Conservation (phyloP, 164 flowering plant species). For the Pachysandra terminalis region DNA sequence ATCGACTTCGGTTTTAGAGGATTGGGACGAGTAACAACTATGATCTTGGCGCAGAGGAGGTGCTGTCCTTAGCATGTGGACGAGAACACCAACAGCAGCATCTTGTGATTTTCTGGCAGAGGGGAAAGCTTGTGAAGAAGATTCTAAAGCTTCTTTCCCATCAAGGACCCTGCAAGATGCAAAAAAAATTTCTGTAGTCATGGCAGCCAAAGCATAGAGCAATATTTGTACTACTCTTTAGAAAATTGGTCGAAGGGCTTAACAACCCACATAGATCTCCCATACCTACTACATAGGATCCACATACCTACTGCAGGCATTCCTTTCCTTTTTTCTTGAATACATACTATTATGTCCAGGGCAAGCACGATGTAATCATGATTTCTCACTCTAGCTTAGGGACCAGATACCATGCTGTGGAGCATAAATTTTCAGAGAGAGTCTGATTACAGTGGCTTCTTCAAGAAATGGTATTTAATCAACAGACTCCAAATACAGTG, state of each 20-base stretch:
- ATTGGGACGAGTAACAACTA: conserved; percentile 49
- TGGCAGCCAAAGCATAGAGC: background rate
- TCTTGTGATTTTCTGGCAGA: conserved; percentile 63
- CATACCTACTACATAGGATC: background rate
- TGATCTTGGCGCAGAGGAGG: conserved; percentile 79
- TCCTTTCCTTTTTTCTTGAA: no score
- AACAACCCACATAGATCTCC: background rate
- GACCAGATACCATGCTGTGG: no score
- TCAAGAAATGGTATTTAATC: no score
- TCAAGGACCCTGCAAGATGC: conserved; percentile 27
- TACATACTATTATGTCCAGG: no score
- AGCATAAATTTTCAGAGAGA: no score
- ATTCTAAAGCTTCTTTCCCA: conserved; percentile 39
- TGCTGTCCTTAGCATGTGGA: conserved; percentile 82
- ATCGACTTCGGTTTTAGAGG: conserved; percentile 37
- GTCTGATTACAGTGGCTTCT: no score
- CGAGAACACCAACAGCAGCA: conserved; percentile 82
- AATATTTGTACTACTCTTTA: background rate
- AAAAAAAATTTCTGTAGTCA: conserved; percentile 1
- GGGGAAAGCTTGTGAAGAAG: conserved; percentile 31
- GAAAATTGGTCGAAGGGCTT: background rate
- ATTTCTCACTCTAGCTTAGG: no score
- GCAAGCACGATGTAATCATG: no score
- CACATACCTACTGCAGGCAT: no score
- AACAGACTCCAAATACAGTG: no score